Conservation (phyloP, 192 early-diverging fungal species). For the Coemansia sp. region DNA sequence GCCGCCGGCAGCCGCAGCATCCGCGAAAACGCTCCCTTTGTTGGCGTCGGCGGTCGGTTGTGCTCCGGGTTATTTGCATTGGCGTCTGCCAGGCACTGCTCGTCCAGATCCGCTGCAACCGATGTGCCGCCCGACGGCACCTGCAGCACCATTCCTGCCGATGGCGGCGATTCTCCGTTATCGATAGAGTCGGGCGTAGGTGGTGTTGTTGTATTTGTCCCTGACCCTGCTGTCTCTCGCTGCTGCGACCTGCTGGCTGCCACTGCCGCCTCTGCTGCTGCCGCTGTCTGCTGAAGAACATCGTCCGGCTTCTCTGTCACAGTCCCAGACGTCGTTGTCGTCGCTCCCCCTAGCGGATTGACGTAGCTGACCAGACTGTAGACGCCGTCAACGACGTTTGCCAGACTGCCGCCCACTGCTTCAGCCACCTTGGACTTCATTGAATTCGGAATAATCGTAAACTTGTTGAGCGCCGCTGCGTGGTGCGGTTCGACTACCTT, state of each 20-base stretch:
- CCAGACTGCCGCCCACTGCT: constrained; percentile 46
- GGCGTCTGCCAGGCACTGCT: constrained; percentile 49
- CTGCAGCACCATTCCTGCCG: constrained; percentile 23
- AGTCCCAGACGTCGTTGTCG: too few relatives aligned
- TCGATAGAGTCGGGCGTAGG: constrained; percentile 18
- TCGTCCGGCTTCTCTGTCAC: background rate
- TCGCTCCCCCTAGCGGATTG: constrained; percentile 49
- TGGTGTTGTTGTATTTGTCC: background rate
- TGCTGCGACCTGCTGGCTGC: background rate
- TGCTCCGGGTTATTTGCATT: constrained; percentile 53
- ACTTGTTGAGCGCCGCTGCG: background rate
- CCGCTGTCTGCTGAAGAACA: constrained; percentile 4
- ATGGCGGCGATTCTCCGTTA: background rate
- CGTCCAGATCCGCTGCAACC: constrained; percentile 50
- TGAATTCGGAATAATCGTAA: constrained; percentile 2
- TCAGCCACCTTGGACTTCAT: constrained; percentile 39
- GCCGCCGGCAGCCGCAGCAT: constrained; percentile 38
- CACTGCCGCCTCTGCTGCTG: constrained; percentile 1
- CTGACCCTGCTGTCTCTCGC: background rate
- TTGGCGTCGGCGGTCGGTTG: constrained; percentile 54
- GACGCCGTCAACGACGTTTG: constrained; percentile 42
- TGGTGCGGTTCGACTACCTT: constrained; percentile 3
- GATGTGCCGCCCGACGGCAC: constrained; percentile 46
- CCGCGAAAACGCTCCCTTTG: constrained; percentile 42
- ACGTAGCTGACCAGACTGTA: constrained; percentile 50